phyloP scores from a whole-genome alignment of 495 filamentous ascomycete species.

The Daldinia decipiens region DNA sequence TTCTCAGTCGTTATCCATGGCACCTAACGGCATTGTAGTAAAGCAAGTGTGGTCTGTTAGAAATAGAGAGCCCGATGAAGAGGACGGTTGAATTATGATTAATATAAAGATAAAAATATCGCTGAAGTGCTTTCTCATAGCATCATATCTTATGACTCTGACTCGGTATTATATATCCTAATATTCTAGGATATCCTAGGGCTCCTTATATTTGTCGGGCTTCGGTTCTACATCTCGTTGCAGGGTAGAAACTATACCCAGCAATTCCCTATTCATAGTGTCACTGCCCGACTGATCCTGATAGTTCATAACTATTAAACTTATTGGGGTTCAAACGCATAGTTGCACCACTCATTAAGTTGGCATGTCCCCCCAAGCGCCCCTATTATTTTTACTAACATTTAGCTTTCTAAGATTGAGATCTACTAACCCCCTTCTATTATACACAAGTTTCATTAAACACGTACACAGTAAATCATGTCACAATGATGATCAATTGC shows the following conservation, averaged over 20 bases:
- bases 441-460: neutral
- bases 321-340: too few relatives aligned
- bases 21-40: conserved; percentile 37
- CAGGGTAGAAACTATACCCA: too few relatives aligned
- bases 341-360: too few relatives aligned
- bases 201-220: too few relatives aligned
- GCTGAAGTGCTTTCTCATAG: neutral
- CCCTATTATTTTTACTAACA: too few relatives aligned
- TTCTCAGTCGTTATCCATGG: conserved; percentile 21
- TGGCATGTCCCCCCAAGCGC: too few relatives aligned
- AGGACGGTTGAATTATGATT: conserved; percentile 7
- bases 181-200: too few relatives aligned
- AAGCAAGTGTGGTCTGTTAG: conserved; percentile 44
- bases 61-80: conserved; percentile 31
- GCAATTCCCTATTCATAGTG: too few relatives aligned
- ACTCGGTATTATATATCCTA: neutral
- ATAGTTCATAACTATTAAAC: too few relatives aligned
- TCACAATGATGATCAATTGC: neutral
- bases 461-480: neutral
- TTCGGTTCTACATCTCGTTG: too few relatives aligned
- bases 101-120: conserved; percentile 7
- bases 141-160: neutral
- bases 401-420: neutral
- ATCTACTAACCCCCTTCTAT: neutral
- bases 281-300: too few relatives aligned